These are phyloP conservation scores for Pterulicium gracile DNA, from an alignment of 1,284 basidiomycete species.

Conservation along the genomic window DNA sequence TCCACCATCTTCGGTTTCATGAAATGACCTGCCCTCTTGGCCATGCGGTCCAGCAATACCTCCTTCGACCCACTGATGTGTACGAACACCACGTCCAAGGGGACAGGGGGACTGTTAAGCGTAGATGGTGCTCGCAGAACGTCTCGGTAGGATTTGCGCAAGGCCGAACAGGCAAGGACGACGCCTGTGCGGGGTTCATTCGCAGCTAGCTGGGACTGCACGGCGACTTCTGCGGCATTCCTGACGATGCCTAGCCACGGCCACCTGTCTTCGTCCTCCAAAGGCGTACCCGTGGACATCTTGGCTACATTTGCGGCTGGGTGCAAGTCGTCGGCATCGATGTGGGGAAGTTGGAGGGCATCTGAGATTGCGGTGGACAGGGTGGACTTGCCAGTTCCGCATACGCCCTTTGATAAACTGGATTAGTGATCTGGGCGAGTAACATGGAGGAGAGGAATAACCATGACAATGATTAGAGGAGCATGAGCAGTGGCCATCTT, in stretches of 20 bases:
- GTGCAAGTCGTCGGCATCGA: conserved; percentile 89
- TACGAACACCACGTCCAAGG: conserved; percentile 52
- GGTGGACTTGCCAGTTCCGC: conserved; percentile 84
- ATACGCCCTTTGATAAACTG: conserved; percentile 48
- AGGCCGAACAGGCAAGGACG: conserved; percentile 80
- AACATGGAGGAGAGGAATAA: conserved; percentile 11
- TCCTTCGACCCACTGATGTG: conserved; percentile 68
- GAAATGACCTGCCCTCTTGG: conserved; percentile 68
- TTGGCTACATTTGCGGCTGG: conserved; percentile 77
- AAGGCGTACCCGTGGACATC: conserved; percentile 74
- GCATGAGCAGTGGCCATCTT: conserved; percentile 7
- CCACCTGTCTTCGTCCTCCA: conserved; percentile 75
- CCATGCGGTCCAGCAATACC: conserved; percentile 62
- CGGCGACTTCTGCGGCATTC: conserved; percentile 37
- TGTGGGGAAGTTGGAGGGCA: conserved; percentile 58
- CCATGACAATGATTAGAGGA: conserved; percentile 37
- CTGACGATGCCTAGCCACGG: conserved; percentile 82
- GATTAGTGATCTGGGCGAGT: conserved; percentile 1
- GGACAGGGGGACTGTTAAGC: conserved; percentile 15
- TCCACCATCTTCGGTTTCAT: conserved; percentile 87
- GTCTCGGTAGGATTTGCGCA: conserved; percentile 76
- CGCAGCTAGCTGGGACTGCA: conserved; percentile 8
- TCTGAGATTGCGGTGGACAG: conserved; percentile 59
- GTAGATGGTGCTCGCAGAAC: conserved; percentile 52
- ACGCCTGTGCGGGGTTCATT: conserved; percentile 30